phyloP scores from a whole-genome alignment of 108 stramenopile species.

The Aureococcus anophagefferens region DNA sequence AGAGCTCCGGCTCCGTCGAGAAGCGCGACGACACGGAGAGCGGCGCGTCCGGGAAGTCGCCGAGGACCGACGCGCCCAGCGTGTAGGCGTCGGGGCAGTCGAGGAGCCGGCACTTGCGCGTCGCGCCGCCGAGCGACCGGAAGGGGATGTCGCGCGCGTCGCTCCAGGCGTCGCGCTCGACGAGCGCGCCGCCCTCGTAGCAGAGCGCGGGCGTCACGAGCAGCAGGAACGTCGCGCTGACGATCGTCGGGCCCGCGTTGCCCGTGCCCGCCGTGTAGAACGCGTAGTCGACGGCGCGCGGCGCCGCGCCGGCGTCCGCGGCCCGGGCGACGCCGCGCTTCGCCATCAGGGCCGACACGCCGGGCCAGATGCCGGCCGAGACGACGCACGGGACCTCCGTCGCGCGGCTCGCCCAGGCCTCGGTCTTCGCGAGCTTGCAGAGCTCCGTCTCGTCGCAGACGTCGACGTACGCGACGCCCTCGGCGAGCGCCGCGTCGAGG shows the following conservation, averaged over 20 bases:
- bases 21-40: slow-evolving; percentile 39
- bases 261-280: slow-evolving; percentile 76
- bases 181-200: slow-evolving; percentile 37
- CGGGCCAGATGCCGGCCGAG: slow-evolving; percentile 47
- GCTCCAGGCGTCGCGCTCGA: slow-evolving; percentile 39
- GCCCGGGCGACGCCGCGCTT: background rate
- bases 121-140: slow-evolving; percentile 25
- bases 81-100: slow-evolving; percentile 52
- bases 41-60: too few species aligned
- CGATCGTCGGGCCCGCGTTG: slow-evolving; percentile 66
- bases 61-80: too few species aligned
- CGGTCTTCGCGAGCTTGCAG: slow-evolving; percentile 11
- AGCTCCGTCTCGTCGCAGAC: slow-evolving; percentile 74
- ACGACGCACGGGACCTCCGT: slow-evolving; percentile 39
- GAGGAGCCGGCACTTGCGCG: slow-evolving; percentile 49
- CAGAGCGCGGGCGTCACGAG: slow-evolving; percentile 56
- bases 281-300: slow-evolving; percentile 41
- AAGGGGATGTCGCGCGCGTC: slow-evolving; percentile 35
- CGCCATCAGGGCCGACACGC: slow-evolving; percentile 43
- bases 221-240: slow-evolving; percentile 68
- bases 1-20: slow-evolving; percentile 64
- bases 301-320: slow-evolving; percentile 10
- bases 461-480: slow-evolving; percentile 57
- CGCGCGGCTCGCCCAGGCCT: slow-evolving; percentile 34
- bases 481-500: slow-evolving; percentile 45